Conservation (phyloP, 257 asterid genomes). For the Nicotiana otophora region DNA sequence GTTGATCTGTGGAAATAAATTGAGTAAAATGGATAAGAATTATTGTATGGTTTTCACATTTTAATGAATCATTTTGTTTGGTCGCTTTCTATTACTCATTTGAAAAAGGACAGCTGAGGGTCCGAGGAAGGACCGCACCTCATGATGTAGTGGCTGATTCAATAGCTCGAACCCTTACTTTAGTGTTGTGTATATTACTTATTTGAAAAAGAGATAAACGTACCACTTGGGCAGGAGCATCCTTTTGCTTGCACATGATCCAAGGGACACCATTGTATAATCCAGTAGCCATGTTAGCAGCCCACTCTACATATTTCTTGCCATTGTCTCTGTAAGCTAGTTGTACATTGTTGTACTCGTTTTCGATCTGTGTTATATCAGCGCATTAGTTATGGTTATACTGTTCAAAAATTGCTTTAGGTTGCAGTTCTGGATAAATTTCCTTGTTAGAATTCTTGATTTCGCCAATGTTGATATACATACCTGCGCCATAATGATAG, state of each 20-base stretch:
- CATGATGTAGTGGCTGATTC: no score
- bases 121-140: no score
- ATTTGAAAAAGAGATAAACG: constrained; percentile 6
- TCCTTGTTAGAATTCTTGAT: no score
- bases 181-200: no score
- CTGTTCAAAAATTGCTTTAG: no score
- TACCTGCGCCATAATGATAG: constrained; percentile 76
- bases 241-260: constrained; percentile 81
- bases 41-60: not conserved
- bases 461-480: not conserved
- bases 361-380: constrained; percentile 42
- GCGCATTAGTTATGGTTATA: not conserved
- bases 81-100: no score
- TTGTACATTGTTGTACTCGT: constrained; percentile 64
- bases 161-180: no score
- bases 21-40: not conserved
- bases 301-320: constrained; percentile 49
- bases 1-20: constrained; percentile 44
- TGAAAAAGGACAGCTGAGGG: no score
- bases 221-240: constrained; percentile 54
- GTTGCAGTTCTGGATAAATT: no score
- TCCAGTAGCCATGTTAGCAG: constrained; percentile 56
- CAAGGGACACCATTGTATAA: constrained; percentile 56
- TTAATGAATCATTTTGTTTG: not conserved
- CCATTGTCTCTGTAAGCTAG: constrained; percentile 57